phyloP scores from a whole-genome alignment of 2,329 filamentous ascomycete species.

The Fusarium vanettenii region DNA sequence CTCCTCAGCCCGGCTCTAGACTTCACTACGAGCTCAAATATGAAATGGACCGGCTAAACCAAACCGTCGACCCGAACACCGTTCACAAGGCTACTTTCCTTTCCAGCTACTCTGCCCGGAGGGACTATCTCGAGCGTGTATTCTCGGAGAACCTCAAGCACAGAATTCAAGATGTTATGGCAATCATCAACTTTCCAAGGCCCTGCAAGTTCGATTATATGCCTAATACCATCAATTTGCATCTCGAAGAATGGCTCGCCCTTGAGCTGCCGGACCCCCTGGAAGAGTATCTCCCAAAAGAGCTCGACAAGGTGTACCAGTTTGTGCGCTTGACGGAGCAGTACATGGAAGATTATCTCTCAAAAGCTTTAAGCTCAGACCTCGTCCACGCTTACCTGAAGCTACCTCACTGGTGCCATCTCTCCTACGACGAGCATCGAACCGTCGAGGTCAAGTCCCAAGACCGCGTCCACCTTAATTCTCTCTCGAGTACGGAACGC shows the following conservation, averaged over 20 bases:
- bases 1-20: not conserved
- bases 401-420: slow-evolving; percentile 3
- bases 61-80: not conserved
- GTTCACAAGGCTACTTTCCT: not conserved
- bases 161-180: slow-evolving; percentile 3
- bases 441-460: not conserved
- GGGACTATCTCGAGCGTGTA: not conserved
- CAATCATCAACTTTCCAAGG: slow-evolving; percentile 1
- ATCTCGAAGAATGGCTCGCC: not conserved
- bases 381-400: not conserved
- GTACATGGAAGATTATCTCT: slow-evolving; percentile 15
- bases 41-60: not conserved
- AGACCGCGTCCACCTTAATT: not conserved
- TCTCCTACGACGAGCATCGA: not conserved
- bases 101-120: not conserved
- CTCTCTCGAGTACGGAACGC: not conserved
- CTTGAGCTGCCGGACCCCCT: not conserved
- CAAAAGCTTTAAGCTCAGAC: slow-evolving; percentile 8
- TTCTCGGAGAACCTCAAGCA: not conserved
- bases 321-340: not conserved
- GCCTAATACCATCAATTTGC: not conserved
- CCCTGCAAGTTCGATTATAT: not conserved
- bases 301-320: not conserved
- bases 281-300: not conserved
- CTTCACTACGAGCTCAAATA: not conserved